A percentile compares a stretch with the other conserved stretches of the same genome.
Evolutionary conservation across 2,329 filamentous ascomycete species (phyloP).

Genomic region (Chrysoporthe puriensis): DNA sequence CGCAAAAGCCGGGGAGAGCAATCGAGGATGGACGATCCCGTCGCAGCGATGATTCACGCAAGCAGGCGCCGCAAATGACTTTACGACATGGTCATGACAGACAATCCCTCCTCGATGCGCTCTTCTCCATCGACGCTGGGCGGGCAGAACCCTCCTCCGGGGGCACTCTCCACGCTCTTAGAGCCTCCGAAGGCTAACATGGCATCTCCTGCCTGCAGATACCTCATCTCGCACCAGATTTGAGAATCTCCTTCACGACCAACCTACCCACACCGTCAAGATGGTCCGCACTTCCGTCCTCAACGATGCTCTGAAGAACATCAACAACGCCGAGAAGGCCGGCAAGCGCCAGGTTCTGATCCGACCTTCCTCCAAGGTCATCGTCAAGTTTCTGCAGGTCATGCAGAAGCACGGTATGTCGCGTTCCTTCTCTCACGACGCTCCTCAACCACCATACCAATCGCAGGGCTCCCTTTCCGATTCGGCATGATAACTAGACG

Average conservation of each 20-base stretch:
- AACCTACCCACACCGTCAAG: slow-evolving; percentile 64
- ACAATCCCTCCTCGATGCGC: slow-evolving; percentile 55
- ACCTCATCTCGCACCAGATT: slow-evolving; percentile 69
- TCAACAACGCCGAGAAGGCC: slow-evolving; percentile 99
- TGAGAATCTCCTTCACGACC: slow-evolving; percentile 72
- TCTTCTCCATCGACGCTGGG: slow-evolving; percentile 66
- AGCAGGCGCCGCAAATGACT: slow-evolving; percentile 1
- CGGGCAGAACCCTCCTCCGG: slow-evolving; percentile 70
- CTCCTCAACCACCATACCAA: slow-evolving; percentile 22
- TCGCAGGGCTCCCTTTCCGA: slow-evolving; percentile 33
- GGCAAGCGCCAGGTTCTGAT: slow-evolving; percentile 99
- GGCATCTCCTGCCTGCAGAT: slow-evolving; percentile 52
- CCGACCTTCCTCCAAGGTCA: slow-evolving; percentile 98
- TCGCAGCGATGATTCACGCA: slow-evolving; percentile 19
- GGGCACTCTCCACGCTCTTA: slow-evolving; percentile 73
- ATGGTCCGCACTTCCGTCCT: slow-evolving; percentile 99
- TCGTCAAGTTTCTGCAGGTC: slow-evolving; percentile 97
- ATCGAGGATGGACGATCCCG: slow-evolving; percentile 49
- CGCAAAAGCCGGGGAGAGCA: slow-evolving; percentile 63
- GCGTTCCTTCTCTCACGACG: background rate
- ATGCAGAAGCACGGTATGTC: slow-evolving; percentile 99
- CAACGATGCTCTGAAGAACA: slow-evolving; percentile 98
- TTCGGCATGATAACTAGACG: slow-evolving; percentile 99
- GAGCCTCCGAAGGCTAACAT: slow-evolving; percentile 66
- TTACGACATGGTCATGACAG: slow-evolving; percentile 27